A percentile compares a stretch with the other conserved stretches of the same genome.
phyloP scores from a whole-genome alignment of 2,329 filamentous ascomycete genomes.

The Didymella glomerata region DNA sequence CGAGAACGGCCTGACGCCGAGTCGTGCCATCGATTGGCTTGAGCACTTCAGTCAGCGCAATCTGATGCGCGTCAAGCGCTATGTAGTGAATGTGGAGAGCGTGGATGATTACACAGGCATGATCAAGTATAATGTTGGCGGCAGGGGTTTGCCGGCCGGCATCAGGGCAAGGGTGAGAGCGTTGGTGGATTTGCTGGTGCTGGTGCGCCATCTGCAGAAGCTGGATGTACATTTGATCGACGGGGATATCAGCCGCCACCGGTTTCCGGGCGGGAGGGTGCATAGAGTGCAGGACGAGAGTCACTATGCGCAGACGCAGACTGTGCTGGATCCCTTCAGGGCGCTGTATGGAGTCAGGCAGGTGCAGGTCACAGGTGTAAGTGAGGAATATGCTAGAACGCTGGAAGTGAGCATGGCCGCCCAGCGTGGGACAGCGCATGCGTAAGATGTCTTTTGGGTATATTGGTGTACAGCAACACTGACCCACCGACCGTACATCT shows the following conservation, averaged over 20 bases:
- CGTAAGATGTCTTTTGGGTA: slow-evolving; percentile 35
- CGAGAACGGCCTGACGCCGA: slow-evolving; percentile 54
- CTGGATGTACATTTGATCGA: slow-evolving; percentile 46
- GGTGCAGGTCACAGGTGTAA: slow-evolving; percentile 52
- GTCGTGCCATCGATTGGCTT: slow-evolving; percentile 52
- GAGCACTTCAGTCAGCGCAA: slow-evolving; percentile 54
- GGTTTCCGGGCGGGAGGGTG: slow-evolving; percentile 43
- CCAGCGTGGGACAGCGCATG: slow-evolving; percentile 27
- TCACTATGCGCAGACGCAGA: slow-evolving; percentile 50
- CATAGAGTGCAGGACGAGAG: slow-evolving; percentile 48
- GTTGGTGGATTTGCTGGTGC: slow-evolving; percentile 51
- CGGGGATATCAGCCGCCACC: slow-evolving; percentile 38
- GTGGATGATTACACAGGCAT: slow-evolving; percentile 61
- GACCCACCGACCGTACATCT: slow-evolving; percentile 12
- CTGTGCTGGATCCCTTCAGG: slow-evolving; percentile 55
- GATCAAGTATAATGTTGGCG: slow-evolving; percentile 62
- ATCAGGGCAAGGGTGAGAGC: slow-evolving; percentile 53
- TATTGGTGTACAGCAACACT: slow-evolving; percentile 28
- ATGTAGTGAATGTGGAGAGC: slow-evolving; percentile 57
- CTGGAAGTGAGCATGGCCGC: slow-evolving; percentile 48
- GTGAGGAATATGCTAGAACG: slow-evolving; percentile 46
- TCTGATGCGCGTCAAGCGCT: slow-evolving; percentile 52
- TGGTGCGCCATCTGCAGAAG: slow-evolving; percentile 33
- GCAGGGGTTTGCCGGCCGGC: slow-evolving; percentile 55
- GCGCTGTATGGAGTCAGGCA: slow-evolving; percentile 49